A percentile compares a stretch with the other conserved stretches of the same genome.
Conservation (phyloP, 129 eudicot genomes). For the Apium graveolens region DNA sequence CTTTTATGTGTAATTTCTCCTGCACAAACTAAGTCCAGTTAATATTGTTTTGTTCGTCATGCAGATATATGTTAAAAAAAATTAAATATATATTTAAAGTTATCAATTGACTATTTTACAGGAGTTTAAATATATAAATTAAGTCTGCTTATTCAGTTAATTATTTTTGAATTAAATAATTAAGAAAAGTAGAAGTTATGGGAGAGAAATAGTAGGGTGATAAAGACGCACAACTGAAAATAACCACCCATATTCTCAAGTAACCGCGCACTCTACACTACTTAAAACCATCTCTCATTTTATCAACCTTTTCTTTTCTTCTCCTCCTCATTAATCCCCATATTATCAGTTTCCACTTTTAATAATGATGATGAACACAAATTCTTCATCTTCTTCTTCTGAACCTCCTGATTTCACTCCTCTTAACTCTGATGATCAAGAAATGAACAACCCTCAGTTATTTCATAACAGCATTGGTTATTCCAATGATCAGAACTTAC, state of each 20-base stretch:
- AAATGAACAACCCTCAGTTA: not conserved
- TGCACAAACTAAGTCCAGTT: not conserved
- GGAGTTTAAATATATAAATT: too few species aligned
- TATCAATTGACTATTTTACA: too few species aligned
- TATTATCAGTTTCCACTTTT: not conserved
- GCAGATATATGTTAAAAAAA: too few species aligned
- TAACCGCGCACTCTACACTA: constrained; percentile 38
- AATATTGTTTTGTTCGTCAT: not conserved
- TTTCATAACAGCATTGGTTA: not conserved
- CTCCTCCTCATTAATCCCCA: not conserved
- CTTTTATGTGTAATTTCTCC: too few species aligned
- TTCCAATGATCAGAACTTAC: constrained; percentile 18
- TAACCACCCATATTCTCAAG: constrained; percentile 28
- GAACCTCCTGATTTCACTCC: constrained; percentile 18
- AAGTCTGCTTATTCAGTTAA: too few species aligned
- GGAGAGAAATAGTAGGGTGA: constrained; percentile 6
- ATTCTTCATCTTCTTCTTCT: constrained; percentile 1
- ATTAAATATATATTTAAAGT: too few species aligned
- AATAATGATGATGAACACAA: constrained; percentile 8
- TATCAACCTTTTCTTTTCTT: constrained; percentile 19
- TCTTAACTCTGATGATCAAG: constrained; percentile 16
- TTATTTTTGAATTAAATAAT: not conserved
- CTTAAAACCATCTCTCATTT: constrained; percentile 18
- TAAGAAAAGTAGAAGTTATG: not conserved
- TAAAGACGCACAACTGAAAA: constrained; percentile 32